Base-by-base conservation (phyloP, 345 rosid species). In the Lagerstroemia speciosa region DNA sequence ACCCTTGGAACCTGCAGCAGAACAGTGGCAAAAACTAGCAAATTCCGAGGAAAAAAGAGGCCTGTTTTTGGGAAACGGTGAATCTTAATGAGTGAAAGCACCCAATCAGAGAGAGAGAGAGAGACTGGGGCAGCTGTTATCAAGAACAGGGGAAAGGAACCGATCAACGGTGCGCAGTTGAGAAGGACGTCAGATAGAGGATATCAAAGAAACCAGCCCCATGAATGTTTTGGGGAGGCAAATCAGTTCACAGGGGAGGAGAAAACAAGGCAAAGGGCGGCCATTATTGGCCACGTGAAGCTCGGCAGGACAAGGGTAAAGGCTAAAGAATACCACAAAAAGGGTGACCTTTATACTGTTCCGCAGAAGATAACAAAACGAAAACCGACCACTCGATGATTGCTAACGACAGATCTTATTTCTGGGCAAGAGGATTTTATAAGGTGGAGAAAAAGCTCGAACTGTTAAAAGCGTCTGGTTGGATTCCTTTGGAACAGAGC, bases 191-290 rank as follows among this genome's bases (percentile, higher is more conserved):
- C n/a, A 48, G 22, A 48, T 5, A 45, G 22, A 48, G 53, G 53
- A 16, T 2, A 48, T 48, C 17, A 48, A 48, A 48, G 53, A 48
- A 48, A 48, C 53, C 22, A 48, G 24, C 30, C 29, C 60, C 60
- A 5, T 26, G 60, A 26, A 53, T 8, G 22, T 12, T 48, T 20
- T 20, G 60, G 45, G 26, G 26, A 16, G 8, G 55, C 55, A 22
- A 48, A 58, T 27, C 3, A 34, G 34, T 27, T 27, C 34, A 30
- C 16, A 12, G 66, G 7, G 68, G 67, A 71, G 62, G 70, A 68
- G 68, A 16, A 62, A 69, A 69, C 26, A 45, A 57, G 40, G 73
- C 24, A 33, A 65, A 66, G 30, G 40, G 60, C 41, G 45, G 43
- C 41, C 60, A 50, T 41, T 67, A 27, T 34, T 52, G 48, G 41